Evolutionary conservation across 2,329 filamentous ascomycete genomes (phyloP), one percentile per base, ranked within the genome.

Genomic region (Trichoderma arundinaceum): DNA sequence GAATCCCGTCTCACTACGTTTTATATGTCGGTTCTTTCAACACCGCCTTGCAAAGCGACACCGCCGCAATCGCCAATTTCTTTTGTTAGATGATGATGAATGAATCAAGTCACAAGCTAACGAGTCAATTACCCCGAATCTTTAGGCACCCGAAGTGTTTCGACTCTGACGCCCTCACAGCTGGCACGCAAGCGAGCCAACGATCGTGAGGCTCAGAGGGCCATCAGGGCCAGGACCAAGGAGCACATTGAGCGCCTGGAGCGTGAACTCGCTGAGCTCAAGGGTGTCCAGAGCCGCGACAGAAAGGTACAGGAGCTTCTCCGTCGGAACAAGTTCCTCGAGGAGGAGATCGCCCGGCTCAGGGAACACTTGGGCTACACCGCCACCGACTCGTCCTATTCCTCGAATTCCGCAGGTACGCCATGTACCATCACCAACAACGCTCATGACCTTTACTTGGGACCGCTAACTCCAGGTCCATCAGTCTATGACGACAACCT

Each of bases 101-200:
- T 28, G 22, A 28, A 28, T 28, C 22, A 28, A 28, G 22, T 2
- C 53, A 51, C 15, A 17, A 12, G 15, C 65, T 60, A 51, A 67
- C 53, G 53, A 13, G 12, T 7, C 22, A 9, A 41, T 33, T 17
- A n/a, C 10, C 35, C 17, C 13, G 12, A 8, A 13, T 38, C 15
- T 9, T 8, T 38, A 84, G 85, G 85, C 54, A 86, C 90, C 66
- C 87, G 92, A 70, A 93, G 91, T 69, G 93, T 96, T 64, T 92
- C 92, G 69, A 94, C 91, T 73, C 84, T 97, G 74, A 96, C 92
- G 10, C 91, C 92, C 6, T 91, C 94, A 68, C 94, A 97, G 78
- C 86, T 97, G 66, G 92, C 90, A 35, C 91, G 93, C 77, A 97
- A 97, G 82, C 86, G 94, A 69, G 92, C 92, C 73, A 97, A 97